A percentile compares a stretch with the other conserved stretches of the same genome.
phyloP scores from a whole-genome alignment of 257 asterid species.

The Ilex asprella region DNA sequence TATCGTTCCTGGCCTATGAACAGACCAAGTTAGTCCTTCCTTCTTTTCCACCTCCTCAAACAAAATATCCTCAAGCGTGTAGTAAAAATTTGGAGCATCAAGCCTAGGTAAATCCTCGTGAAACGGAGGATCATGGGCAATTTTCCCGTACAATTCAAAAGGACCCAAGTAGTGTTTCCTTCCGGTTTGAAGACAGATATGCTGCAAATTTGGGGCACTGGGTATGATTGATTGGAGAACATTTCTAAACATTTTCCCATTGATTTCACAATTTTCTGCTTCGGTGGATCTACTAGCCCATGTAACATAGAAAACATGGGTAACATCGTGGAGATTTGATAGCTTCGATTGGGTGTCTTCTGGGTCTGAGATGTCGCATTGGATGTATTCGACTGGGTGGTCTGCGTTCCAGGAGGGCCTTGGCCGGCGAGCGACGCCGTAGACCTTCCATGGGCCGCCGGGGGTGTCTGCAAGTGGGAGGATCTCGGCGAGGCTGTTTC shows the following conservation, averaged over 20 bases:
- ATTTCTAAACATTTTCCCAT: constrained; percentile 67
- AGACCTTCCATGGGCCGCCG: constrained; percentile 96
- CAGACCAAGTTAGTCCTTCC: constrained; percentile 77
- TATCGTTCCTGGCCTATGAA: constrained; percentile 70
- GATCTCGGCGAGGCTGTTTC: constrained; percentile 91
- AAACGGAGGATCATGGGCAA: constrained; percentile 58
- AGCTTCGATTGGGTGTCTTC: constrained; percentile 51
- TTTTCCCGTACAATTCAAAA: constrained; percentile 39
- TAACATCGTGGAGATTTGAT: constrained; percentile 51
- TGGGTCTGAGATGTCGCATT: constrained; percentile 57
- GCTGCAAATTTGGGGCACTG: constrained; percentile 58
- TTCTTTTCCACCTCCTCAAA: constrained; percentile 55
- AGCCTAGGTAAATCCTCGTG: constrained; percentile 73
- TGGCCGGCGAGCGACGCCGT: constrained; percentile 88
- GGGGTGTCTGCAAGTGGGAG: constrained; percentile 95
- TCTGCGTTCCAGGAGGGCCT: constrained; percentile 81
- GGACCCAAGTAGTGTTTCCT: constrained; percentile 79
- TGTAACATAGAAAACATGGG: constrained; percentile 74
- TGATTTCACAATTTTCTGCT: constrained; percentile 61
- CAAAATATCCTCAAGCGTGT: constrained; percentile 65
- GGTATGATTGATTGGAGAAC: constrained; percentile 53
- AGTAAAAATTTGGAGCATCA: constrained; percentile 49
- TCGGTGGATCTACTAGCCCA: constrained; percentile 66
- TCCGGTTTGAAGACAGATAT: constrained; percentile 75
- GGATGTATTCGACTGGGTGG: constrained; percentile 64